Evolutionary conservation across 352 stramenopile species (phyloP).

Genomic region (Globisporangium orthogonon): DNA sequence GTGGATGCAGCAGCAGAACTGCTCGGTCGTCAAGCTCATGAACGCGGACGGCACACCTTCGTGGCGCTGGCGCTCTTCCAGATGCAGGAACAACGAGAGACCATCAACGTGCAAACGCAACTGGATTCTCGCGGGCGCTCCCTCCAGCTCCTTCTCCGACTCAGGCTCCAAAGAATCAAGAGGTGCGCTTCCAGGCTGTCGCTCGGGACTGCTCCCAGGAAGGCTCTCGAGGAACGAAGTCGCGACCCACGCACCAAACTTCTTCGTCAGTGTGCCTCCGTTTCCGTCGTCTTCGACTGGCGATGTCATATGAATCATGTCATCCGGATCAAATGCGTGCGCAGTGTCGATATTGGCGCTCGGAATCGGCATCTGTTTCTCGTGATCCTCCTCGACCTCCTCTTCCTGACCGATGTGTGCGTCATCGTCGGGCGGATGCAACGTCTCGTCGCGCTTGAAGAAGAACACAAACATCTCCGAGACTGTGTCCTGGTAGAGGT

Average conservation of each 20-base stretch:
- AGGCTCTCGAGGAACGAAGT: slow-evolving; percentile 52
- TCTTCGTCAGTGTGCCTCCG: slow-evolving; percentile 37
- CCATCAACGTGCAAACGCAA: slow-evolving; percentile 69
- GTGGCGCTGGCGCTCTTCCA: slow-evolving; percentile 29
- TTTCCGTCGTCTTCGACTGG: slow-evolving; percentile 12
- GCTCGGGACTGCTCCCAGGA: slow-evolving; percentile 8
- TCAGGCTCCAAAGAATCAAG: slow-evolving; percentile 12
- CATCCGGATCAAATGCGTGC: slow-evolving; percentile 5
- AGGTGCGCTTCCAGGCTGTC: slow-evolving; percentile 9
- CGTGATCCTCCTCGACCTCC: not conserved
- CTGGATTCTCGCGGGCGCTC: slow-evolving; percentile 43
- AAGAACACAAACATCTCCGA: slow-evolving; percentile 78
- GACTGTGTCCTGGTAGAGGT: slow-evolving; percentile 75
- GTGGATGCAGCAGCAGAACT: slow-evolving; percentile 71
- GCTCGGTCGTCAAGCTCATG: slow-evolving; percentile 54
- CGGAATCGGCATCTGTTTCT: not conserved
- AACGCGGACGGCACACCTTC: slow-evolving; percentile 36
- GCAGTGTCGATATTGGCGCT: not conserved
- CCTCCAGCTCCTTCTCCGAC: slow-evolving; percentile 19
- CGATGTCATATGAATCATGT: slow-evolving; percentile 6
- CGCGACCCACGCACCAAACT: slow-evolving; percentile 48
- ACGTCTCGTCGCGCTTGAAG: slow-evolving; percentile 28
- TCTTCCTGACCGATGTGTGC: not conserved
- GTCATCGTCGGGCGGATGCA: slow-evolving; percentile 3
- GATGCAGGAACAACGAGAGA: slow-evolving; percentile 59